These are phyloP conservation scores for Coniochaeta hoffmannii DNA, from an alignment of 2,329 filamentous ascomycete genomes.

Conservation along the genomic window DNA sequence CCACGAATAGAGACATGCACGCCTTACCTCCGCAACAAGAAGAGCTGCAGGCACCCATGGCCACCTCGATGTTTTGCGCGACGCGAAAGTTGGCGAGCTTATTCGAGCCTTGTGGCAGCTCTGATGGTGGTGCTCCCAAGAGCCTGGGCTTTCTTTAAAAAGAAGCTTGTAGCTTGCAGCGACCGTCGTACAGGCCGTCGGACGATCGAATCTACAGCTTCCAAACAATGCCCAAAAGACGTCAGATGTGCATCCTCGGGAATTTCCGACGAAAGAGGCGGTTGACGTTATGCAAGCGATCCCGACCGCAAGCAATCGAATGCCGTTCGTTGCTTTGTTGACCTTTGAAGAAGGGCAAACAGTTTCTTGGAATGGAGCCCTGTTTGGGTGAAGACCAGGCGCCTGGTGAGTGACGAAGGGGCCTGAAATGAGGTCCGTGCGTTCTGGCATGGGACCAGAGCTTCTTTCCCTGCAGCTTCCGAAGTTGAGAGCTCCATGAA, in stretches of 20 bases:
- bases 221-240: neutral
- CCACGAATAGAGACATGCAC: neutral
- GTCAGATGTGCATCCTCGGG: neutral
- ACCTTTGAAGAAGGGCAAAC: neutral
- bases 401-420: neutral
- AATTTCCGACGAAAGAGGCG: neutral
- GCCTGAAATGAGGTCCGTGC: neutral
- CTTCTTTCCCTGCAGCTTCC: neutral
- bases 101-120: neutral
- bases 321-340: neutral
- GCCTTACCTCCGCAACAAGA: slow-evolving; percentile 52
- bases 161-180: neutral
- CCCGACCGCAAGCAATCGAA: neutral
- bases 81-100: neutral
- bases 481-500: neutral
- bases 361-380: neutral
- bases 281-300: neutral
- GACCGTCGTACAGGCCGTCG: neutral
- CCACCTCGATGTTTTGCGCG: slow-evolving; percentile 11
- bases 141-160: neutral
- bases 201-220: neutral
- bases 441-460: neutral
- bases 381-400: neutral
- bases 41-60: slow-evolving; percentile 56
- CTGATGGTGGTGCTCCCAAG: neutral